Percentiles rank a stretch among this genome's conserved stretches.
Evolutionary conservation across 2,329 filamentous ascomycete species (phyloP).

Genomic region (Arthroderma sp.): DNA sequence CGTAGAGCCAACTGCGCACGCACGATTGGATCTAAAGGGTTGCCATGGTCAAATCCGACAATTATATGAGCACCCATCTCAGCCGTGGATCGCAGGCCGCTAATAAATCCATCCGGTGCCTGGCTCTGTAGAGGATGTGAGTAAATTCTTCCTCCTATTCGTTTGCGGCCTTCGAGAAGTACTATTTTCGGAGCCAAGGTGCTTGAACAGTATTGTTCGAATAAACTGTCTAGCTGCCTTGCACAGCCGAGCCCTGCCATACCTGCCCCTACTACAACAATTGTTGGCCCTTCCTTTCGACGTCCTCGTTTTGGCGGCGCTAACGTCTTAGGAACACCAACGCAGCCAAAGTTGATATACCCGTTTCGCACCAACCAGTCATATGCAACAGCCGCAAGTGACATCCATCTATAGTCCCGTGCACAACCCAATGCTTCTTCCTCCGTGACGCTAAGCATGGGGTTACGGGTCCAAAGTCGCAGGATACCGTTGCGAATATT

Average conservation of each 20-base stretch:
- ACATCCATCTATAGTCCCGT: slow-evolving; percentile 76
- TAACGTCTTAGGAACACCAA: slow-evolving; percentile 48
- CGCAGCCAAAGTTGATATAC: slow-evolving; percentile 93
- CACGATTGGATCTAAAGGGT: slow-evolving; percentile 81
- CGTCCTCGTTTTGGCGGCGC: slow-evolving; percentile 28
- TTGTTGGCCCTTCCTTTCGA: slow-evolving; percentile 48
- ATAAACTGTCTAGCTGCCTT: slow-evolving; percentile 76
- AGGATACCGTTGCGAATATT: slow-evolving; percentile 94
- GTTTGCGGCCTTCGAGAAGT: slow-evolving; percentile 71
- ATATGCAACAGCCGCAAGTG: slow-evolving; percentile 74
- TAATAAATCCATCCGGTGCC: slow-evolving; percentile 38
- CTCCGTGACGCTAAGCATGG: slow-evolving; percentile 64
- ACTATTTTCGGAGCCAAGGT: slow-evolving; percentile 57
- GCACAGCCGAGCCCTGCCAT: slow-evolving; percentile 87
- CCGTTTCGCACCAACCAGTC: slow-evolving; percentile 84
- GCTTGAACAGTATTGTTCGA: slow-evolving; percentile 63
- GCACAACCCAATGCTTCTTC: slow-evolving; percentile 86
- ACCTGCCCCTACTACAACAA: slow-evolving; percentile 85
- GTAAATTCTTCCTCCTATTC: slow-evolving; percentile 86
- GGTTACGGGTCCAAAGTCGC: slow-evolving; percentile 76
- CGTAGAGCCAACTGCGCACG: slow-evolving; percentile 77
- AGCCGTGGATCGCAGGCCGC: slow-evolving; percentile 57
- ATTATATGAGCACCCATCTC: slow-evolving; percentile 99
- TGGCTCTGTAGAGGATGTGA: slow-evolving; percentile 58
- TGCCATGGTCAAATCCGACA: slow-evolving; percentile 89